A percentile compares a stretch with the other conserved stretches of the same genome.
phyloP scores from a whole-genome alignment of 148 eudicot species.

The Diospyros lotus region DNA sequence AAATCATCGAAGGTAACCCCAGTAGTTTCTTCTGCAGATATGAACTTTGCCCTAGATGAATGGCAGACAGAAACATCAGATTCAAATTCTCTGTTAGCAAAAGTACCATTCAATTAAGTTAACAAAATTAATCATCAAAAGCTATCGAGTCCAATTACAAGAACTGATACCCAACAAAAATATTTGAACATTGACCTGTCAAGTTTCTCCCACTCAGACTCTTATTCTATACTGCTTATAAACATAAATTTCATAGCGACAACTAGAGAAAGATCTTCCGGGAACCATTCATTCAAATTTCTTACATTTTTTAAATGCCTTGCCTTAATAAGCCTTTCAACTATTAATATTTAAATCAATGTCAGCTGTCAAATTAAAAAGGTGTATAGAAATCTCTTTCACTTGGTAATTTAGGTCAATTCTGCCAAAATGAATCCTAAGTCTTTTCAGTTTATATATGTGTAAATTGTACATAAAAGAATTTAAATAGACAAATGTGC shows the following conservation, averaged over 20 bases:
- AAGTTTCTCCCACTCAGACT: not conserved
- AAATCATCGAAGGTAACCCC: conserved; percentile 94
- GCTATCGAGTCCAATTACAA: not conserved
- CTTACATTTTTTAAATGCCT: not conserved
- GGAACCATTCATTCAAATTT: not conserved
- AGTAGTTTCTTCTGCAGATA: conserved; percentile 91
- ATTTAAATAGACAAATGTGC: no score
- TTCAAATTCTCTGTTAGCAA: not conserved
- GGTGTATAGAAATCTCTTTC: no score
- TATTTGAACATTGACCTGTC: not conserved
- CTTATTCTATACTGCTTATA: not conserved
- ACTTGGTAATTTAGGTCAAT: no score
- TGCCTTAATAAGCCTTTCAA: no score
- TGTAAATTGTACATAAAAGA: no score
- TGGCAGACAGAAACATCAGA: conserved; percentile 10
- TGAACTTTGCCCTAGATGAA: conserved; percentile 65
- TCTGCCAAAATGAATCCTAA: no score
- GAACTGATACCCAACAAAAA: not conserved
- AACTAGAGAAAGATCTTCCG: not conserved
- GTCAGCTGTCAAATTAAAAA: no score
- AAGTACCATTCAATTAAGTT: not conserved
- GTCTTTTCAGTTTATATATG: no score
- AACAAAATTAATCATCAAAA: not conserved
- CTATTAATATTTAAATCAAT: no score
- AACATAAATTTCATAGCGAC: not conserved